Conservation (phyloP, 768 basidiomycete species). For the Russula sp. region DNA sequence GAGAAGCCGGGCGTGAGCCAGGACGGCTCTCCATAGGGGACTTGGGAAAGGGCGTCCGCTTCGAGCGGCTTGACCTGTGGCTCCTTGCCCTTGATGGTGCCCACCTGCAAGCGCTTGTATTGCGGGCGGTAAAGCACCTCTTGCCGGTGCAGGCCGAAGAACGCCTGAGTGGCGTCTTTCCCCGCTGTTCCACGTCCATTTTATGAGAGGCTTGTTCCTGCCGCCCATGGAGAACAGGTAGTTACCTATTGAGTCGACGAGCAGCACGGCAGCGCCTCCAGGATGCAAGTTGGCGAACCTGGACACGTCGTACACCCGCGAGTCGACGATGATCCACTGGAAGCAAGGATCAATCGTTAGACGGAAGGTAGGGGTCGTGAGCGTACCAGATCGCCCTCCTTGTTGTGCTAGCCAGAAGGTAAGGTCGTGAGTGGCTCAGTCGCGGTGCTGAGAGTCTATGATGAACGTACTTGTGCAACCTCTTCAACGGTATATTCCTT, state of each 20-base stretch:
- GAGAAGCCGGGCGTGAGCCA: slow-evolving; percentile 66
- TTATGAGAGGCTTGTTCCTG: background rate
- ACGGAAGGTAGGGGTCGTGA: background rate
- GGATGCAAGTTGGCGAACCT: slow-evolving; percentile 82
- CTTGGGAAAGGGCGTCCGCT: slow-evolving; percentile 58
- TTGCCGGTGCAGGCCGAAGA: slow-evolving; percentile 80
- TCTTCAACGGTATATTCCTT: slow-evolving; percentile 48
- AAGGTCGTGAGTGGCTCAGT: background rate
- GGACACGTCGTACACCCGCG: slow-evolving; percentile 75
- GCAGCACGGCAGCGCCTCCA: slow-evolving; percentile 72
- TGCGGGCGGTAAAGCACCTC: slow-evolving; percentile 73
- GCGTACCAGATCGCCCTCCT: slow-evolving; percentile 70
- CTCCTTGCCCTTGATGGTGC: slow-evolving; percentile 50
- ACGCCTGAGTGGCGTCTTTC: slow-evolving; percentile 68
- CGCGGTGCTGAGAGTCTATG: background rate
- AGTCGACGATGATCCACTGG: slow-evolving; percentile 77
- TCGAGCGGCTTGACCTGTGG: slow-evolving; percentile 46
- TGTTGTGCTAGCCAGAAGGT: slow-evolving; percentile 63
- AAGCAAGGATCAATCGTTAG: background rate
- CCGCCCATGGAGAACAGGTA: background rate
- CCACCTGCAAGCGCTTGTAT: slow-evolving; percentile 63
- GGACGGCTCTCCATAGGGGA: slow-evolving; percentile 83
- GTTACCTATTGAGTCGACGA: slow-evolving; percentile 55
- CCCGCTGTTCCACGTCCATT: slow-evolving; percentile 39
- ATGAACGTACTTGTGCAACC: slow-evolving; percentile 50